These are phyloP conservation scores for Quercus wislizeni DNA, from an alignment of 306 rosid genomes.

Conservation along the genomic window DNA sequence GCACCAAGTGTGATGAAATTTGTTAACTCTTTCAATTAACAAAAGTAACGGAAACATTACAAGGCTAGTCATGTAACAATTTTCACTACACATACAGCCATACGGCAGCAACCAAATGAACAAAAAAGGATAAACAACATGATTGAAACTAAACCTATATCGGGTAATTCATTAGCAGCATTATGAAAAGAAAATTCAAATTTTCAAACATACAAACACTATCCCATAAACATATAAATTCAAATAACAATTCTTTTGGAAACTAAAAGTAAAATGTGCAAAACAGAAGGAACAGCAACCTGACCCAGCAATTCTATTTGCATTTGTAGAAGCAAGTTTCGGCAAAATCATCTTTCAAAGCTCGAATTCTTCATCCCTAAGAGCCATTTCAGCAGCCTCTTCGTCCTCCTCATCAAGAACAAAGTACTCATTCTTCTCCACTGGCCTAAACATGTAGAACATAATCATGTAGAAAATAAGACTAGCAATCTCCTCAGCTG, in stretches of 20 bases:
- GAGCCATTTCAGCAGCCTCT: slow-evolving; percentile 87
- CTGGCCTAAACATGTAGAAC: slow-evolving; percentile 96
- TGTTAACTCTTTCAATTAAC: background rate
- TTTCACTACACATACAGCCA: slow-evolving; percentile 6
- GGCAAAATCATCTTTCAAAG: slow-evolving; percentile 40
- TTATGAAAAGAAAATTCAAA: slow-evolving; percentile 16
- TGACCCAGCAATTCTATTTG: slow-evolving; percentile 28
- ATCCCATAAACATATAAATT: slow-evolving; percentile 29
- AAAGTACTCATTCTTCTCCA: slow-evolving; percentile 81
- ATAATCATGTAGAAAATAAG: slow-evolving; percentile 69
- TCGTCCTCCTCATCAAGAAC: slow-evolving; percentile 93
- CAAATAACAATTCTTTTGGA: slow-evolving; percentile 19
- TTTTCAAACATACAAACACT: slow-evolving; percentile 27
- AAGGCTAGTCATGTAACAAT: background rate
- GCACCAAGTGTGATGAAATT: too few species aligned
- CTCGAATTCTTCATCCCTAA: slow-evolving; percentile 80
- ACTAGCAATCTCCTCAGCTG: slow-evolving; percentile 84
- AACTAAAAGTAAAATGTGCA: slow-evolving; percentile 7
- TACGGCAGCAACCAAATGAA: background rate
- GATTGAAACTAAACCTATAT: slow-evolving; percentile 9
- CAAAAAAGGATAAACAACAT: background rate
- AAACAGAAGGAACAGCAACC: slow-evolving; percentile 24
- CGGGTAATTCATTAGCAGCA: slow-evolving; percentile 30
- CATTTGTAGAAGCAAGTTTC: background rate
- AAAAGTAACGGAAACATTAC: background rate